Evolutionary conservation across 129 eudicot species (phyloP).

Genomic region (Centrapalus pauciflorus): DNA sequence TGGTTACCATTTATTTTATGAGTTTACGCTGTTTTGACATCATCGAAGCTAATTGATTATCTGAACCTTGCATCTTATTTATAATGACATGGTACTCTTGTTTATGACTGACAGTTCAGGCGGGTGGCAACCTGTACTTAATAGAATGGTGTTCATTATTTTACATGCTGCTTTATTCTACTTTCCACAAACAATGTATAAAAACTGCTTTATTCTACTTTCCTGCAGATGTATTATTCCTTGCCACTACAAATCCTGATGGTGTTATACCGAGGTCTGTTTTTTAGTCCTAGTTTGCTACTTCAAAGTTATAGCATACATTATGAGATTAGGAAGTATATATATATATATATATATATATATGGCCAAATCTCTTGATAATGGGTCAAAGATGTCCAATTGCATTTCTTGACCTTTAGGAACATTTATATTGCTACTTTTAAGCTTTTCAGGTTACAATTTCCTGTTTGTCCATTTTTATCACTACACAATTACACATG

Average conservation of each 20-base stretch:
- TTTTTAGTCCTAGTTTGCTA: slow-evolving; percentile 8
- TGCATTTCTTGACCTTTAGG: too few species aligned
- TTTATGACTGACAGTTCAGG: slow-evolving; percentile 82
- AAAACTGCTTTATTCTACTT: neutral
- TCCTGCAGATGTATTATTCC: slow-evolving; percentile 88
- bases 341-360: too few species aligned
- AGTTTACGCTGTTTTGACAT: neutral
- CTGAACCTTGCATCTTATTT: slow-evolving; percentile 11
- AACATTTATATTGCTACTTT: too few species aligned
- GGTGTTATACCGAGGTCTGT: slow-evolving; percentile 93
- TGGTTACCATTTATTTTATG: neutral
- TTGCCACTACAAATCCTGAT: slow-evolving; percentile 89
- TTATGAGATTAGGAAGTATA: too few species aligned
- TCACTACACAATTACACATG: too few species aligned
- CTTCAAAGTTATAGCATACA: too few species aligned
- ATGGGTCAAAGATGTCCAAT: too few species aligned
- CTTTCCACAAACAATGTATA: neutral
- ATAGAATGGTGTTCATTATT: slow-evolving; percentile 85
- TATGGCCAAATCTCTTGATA: too few species aligned
- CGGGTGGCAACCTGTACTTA: slow-evolving; percentile 98
- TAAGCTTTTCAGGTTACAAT: too few species aligned
- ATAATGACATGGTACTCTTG: slow-evolving; percentile 19
- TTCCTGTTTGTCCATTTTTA: too few species aligned
- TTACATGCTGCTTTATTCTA: slow-evolving; percentile 1
- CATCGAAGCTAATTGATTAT: slow-evolving; percentile 1